These are phyloP conservation scores for Dissophora globulifera DNA, from an alignment of 192 early-diverging fungal species.

Conservation along the genomic window DNA sequence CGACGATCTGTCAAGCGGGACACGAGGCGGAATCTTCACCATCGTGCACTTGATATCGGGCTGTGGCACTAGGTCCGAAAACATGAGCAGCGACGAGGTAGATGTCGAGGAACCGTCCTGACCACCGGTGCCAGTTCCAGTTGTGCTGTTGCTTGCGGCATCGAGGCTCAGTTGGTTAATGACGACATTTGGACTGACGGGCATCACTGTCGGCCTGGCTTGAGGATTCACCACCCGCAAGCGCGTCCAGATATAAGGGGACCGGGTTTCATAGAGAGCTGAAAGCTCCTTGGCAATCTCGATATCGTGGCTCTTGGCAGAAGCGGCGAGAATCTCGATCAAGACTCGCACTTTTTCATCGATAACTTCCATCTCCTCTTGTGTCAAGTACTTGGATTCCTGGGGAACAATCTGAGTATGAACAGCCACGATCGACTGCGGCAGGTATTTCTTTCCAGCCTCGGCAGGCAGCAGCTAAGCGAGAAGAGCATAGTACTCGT, in stretches of 20 bases:
- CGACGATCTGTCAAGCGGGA: not conserved
- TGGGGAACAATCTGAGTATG: conserved; percentile 17
- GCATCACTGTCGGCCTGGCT: not conserved
- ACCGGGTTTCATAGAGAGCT: conserved; percentile 6
- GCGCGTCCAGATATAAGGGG: conserved; percentile 45
- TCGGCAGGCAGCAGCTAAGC: conserved; percentile 22
- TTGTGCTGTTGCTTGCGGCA: not conserved
- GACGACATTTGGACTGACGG: conserved; percentile 17
- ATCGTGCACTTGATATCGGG: conserved; percentile 25
- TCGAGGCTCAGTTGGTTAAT: conserved; percentile 1
- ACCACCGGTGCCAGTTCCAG: no score
- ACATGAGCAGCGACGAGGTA: no score
- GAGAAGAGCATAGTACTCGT: no score
- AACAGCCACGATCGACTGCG: conserved; percentile 15
- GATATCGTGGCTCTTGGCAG: conserved; percentile 2
- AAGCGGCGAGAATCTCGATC: conserved; percentile 10
- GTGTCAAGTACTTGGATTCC: conserved; percentile 1
- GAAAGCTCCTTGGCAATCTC: conserved; percentile 22
- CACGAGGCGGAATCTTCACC: conserved; percentile 5
- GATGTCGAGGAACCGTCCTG: no score
- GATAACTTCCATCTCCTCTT: conserved; percentile 30
- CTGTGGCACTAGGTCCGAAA: conserved; percentile 9
- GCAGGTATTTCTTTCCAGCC: conserved; percentile 15
- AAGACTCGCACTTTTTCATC: conserved; percentile 15
- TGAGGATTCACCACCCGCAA: conserved; percentile 4